A percentile compares a stretch with the other conserved stretches of the same genome.
phyloP scores from a whole-genome alignment of 768 basidiomycete species.

The Lactarius evosmus region DNA sequence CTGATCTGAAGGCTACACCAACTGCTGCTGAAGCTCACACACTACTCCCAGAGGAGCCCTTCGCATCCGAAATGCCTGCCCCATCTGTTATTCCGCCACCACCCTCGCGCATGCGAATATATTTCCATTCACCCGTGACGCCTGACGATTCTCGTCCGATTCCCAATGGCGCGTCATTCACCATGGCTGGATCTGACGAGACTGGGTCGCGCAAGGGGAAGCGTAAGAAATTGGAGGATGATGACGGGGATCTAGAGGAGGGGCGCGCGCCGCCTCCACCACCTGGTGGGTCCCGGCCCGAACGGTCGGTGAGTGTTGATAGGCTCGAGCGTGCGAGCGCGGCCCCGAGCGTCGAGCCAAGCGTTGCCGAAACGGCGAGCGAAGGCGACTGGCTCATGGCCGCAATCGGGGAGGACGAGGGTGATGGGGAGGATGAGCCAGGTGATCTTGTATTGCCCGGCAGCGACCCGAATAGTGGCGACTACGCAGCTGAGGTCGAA shows the following conservation, averaged over 20 bases:
- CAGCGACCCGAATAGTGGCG: slow-evolving; percentile 15
- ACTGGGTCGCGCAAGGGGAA: slow-evolving; percentile 64
- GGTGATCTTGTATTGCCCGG: slow-evolving; percentile 27
- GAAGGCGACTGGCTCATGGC: slow-evolving; percentile 90
- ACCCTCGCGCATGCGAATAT: slow-evolving; percentile 84
- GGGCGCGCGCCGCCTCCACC: slow-evolving; percentile 65
- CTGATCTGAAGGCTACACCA: slow-evolving; percentile 9
- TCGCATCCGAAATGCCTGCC: slow-evolving; percentile 29
- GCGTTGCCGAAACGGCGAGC: slow-evolving; percentile 57
- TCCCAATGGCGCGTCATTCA: slow-evolving; percentile 52
- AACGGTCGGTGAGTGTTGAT: slow-evolving; percentile 49
- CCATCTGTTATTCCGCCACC: slow-evolving; percentile 40
- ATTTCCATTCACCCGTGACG: slow-evolving; percentile 87
- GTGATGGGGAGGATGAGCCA: slow-evolving; percentile 41
- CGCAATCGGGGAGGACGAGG: slow-evolving; percentile 73
- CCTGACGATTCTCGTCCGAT: slow-evolving; percentile 77
- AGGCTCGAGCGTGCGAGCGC: slow-evolving; percentile 55
- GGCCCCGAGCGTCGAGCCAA: slow-evolving; percentile 71
- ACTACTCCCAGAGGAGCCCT: neutral
- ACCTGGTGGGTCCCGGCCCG: slow-evolving; percentile 40
- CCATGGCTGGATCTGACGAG: slow-evolving; percentile 47
- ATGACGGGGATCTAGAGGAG: slow-evolving; percentile 78
- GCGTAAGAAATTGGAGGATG: slow-evolving; percentile 86
- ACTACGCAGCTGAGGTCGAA: slow-evolving; percentile 13
- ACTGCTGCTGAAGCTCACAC: neutral